A percentile compares a stretch with the other conserved stretches of the same genome.
Conservation (phyloP, 2,329 filamentous ascomycete species). For the Fusarium decemcellulare region DNA sequence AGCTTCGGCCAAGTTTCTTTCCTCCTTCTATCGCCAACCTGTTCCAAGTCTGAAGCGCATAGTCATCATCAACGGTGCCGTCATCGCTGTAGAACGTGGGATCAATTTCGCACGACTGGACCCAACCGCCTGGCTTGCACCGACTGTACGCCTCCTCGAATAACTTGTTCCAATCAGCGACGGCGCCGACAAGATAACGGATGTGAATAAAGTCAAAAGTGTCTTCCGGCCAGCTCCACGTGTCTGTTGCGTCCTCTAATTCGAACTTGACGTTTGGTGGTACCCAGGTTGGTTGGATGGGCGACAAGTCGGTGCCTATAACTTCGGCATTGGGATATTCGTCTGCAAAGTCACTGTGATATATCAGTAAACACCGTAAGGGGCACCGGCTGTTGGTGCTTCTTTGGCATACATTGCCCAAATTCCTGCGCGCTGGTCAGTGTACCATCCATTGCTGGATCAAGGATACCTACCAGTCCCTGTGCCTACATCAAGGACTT, state of each 20-base stretch:
- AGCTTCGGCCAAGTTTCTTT: constrained; percentile 2
- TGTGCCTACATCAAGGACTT: constrained; percentile 17
- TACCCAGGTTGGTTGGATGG: constrained; percentile 16
- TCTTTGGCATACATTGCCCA: constrained; percentile 18
- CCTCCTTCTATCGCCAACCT: constrained; percentile 5
- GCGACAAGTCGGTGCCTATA: constrained; percentile 18
- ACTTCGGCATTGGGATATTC: constrained; percentile 14
- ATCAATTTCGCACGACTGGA: constrained; percentile 25
- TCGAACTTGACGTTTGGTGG: constrained; percentile 23
- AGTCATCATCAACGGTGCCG: constrained; percentile 8
- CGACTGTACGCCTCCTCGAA: constrained; percentile 18
- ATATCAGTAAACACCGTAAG: background rate
- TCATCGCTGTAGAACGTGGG: constrained; percentile 18
- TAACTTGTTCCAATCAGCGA: constrained; percentile 15
- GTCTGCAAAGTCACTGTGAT: constrained; percentile 22
- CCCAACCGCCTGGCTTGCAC: constrained; percentile 15
- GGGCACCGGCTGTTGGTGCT: too few relatives aligned
- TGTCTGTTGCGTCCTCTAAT: constrained; percentile 8
- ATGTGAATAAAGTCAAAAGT: constrained; percentile 25
- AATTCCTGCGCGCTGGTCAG: constrained; percentile 1
- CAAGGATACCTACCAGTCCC: background rate
- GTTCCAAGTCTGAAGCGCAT: constrained; percentile 13
- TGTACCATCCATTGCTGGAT: background rate
- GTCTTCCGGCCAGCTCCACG: constrained; percentile 15
- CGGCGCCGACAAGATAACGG: constrained; percentile 26